These are phyloP conservation scores for Daedalea quercina DNA, from an alignment of 768 basidiomycete species.

Conservation along the genomic window DNA sequence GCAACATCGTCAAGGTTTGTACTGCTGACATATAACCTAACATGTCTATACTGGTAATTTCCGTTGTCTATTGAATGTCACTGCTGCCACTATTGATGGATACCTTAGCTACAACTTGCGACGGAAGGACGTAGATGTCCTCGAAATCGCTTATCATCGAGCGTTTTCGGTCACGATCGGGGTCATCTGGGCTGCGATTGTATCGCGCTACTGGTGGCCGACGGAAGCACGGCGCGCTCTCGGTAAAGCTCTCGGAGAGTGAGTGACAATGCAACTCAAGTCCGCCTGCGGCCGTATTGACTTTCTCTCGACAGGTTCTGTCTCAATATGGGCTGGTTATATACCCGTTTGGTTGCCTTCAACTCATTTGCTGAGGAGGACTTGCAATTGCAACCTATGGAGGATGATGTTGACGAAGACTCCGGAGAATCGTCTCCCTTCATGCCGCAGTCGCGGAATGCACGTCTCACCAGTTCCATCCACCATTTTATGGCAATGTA, in stretches of 20 bases:
- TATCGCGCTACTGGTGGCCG: slow-evolving; percentile 94
- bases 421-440: slow-evolving; percentile 21
- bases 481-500: slow-evolving; percentile 92
- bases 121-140: slow-evolving; percentile 51
- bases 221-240: slow-evolving; percentile 88
- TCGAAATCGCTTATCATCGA: slow-evolving; percentile 70
- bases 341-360: slow-evolving; percentile 83
- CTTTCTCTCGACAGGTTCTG: slow-evolving; percentile 58
- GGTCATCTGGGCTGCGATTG: slow-evolving; percentile 82
- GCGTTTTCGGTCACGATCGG: slow-evolving; percentile 78
- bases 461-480: slow-evolving; percentile 55
- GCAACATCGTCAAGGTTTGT: slow-evolving; percentile 75
- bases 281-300: neutral
- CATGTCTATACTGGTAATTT: slow-evolving; percentile 45
- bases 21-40: slow-evolving; percentile 84
- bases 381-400: slow-evolving; percentile 7
- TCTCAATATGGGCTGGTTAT: slow-evolving; percentile 90
- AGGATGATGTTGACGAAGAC: slow-evolving; percentile 9
- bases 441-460: slow-evolving; percentile 29
- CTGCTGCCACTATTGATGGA: too few relatives aligned
- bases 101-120: slow-evolving; percentile 88
- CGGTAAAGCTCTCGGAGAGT: slow-evolving; percentile 84
- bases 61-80: too few relatives aligned
- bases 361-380: slow-evolving; percentile 66
- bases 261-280: slow-evolving; percentile 20